phyloP scores from a whole-genome alignment of 371 early-diverging fungal species.

The Syncephalastrum racemosum region DNA sequence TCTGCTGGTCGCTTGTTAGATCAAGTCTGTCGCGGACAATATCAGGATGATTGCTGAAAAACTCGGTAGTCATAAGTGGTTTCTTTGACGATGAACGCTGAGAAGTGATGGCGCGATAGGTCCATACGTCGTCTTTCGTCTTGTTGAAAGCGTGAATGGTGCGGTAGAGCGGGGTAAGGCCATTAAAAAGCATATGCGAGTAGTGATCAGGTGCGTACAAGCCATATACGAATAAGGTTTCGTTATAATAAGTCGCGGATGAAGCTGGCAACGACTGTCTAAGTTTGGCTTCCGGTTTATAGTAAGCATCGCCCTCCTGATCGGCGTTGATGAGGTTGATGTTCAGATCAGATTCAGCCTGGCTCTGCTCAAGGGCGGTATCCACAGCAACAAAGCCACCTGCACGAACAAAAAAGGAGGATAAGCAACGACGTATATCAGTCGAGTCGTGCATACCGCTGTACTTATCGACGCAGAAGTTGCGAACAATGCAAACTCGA shows the following conservation, averaged over 20 bases:
- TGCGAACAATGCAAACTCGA: slow-evolving; percentile 24
- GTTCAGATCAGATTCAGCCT: slow-evolving; percentile 15
- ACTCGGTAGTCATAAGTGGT: slow-evolving; percentile 26
- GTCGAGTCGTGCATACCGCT: neutral
- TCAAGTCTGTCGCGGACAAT: slow-evolving; percentile 33
- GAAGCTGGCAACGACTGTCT: slow-evolving; percentile 7
- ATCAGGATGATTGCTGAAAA: slow-evolving; percentile 32
- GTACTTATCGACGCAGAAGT: slow-evolving; percentile 29
- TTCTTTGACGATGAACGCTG: neutral
- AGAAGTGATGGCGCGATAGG: slow-evolving; percentile 25
- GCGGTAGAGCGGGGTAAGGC: slow-evolving; percentile 49
- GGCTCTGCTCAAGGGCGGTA: neutral
- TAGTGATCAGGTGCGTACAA: slow-evolving; percentile 50
- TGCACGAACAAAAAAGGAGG: neutral
- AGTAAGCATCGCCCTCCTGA: slow-evolving; percentile 27
- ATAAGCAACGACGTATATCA: neutral
- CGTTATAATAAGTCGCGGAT: slow-evolving; percentile 23
- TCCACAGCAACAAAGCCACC: slow-evolving; percentile 12
- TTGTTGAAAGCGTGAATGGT: slow-evolving; percentile 24
- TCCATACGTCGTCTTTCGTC: slow-evolving; percentile 43
- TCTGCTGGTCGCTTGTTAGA: slow-evolving; percentile 29
- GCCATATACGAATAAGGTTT: slow-evolving; percentile 50
- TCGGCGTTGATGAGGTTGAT: slow-evolving; percentile 45
- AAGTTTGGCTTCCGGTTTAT: slow-evolving; percentile 30
- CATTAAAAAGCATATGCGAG: slow-evolving; percentile 53